Conservation (phyloP, 2,329 filamentous ascomycete genomes). For the Penicillium sp. region DNA sequence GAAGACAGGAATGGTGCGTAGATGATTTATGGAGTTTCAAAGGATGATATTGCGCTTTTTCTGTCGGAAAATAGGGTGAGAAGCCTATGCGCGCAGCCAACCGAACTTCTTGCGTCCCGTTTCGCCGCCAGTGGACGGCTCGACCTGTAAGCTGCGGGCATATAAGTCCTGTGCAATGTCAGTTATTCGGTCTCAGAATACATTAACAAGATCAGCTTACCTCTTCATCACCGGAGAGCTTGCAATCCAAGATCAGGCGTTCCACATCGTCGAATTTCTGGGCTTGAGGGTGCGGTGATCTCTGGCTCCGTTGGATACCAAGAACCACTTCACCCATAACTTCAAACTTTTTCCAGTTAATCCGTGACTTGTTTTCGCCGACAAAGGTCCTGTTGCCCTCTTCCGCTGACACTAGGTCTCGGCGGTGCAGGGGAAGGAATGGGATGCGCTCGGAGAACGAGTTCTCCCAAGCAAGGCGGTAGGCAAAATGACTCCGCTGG, state of each 20-base stretch:
- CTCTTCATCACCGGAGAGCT: constrained; percentile 80
- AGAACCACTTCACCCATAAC: constrained; percentile 88
- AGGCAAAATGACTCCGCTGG: constrained; percentile 87
- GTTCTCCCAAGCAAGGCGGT: constrained; percentile 97
- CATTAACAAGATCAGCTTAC: constrained; percentile 48
- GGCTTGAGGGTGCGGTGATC: constrained; percentile 71
- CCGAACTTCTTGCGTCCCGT: constrained; percentile 42
- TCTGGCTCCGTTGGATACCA: constrained; percentile 87
- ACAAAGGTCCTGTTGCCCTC: constrained; percentile 90
- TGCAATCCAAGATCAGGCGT: constrained; percentile 74
- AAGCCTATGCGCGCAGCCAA: constrained; percentile 38
- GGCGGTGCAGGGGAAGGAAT: constrained; percentile 81
- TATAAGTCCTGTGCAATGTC: constrained; percentile 50
- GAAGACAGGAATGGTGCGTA: not conserved
- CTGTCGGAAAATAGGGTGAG: not conserved
- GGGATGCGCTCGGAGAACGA: constrained; percentile 85
- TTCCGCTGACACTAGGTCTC: constrained; percentile 86
- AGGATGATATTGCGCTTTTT: not conserved
- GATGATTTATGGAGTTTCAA: not conserved
- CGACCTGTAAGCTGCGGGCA: constrained; percentile 54
- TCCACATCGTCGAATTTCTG: constrained; percentile 64
- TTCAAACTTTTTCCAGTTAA: constrained; percentile 99
- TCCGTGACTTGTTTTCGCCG: constrained; percentile 64
- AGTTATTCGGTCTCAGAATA: constrained; percentile 3
- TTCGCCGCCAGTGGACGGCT: constrained; percentile 43